phyloP scores from a whole-genome alignment of 331 rosid species.

The Saraca asoca region DNA sequence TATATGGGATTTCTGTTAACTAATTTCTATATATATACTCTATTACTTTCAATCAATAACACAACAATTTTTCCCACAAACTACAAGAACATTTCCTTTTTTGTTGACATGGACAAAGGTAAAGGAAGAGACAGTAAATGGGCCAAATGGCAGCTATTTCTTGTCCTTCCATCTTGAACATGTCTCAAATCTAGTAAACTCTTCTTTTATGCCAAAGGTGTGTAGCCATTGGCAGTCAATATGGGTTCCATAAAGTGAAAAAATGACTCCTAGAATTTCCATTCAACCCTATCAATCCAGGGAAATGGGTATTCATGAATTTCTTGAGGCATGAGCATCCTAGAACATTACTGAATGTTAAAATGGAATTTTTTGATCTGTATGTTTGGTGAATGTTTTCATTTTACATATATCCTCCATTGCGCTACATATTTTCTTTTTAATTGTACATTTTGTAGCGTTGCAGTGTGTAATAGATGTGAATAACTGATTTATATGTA shows the following conservation, averaged over 20 bases:
- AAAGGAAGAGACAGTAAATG: too few relatives aligned
- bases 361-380: not conserved
- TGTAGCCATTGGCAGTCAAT: not conserved
- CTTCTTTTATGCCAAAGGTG: not conserved
- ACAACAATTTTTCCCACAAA: too few relatives aligned
- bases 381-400: not conserved
- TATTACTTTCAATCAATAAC: too few relatives aligned
- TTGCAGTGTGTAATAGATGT: not conserved
- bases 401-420: not conserved
- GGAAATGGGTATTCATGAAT: not conserved
- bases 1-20: too few relatives aligned
- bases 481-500: conserved; percentile 9
- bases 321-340: not conserved
- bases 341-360: not conserved
- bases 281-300: not conserved
- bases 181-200: too few relatives aligned
- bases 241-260: not conserved
- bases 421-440: not conserved
- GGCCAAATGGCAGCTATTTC: too few relatives aligned
- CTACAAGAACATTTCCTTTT: too few relatives aligned
- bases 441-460: not conserved
- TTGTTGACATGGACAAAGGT: too few relatives aligned
- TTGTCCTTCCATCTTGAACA: too few relatives aligned
- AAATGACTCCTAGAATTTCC: too few relatives aligned
- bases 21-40: too few relatives aligned